Evolutionary conservation across 1,284 basidiomycete species (phyloP).

Genomic region (Ceratobasidium sp.): DNA sequence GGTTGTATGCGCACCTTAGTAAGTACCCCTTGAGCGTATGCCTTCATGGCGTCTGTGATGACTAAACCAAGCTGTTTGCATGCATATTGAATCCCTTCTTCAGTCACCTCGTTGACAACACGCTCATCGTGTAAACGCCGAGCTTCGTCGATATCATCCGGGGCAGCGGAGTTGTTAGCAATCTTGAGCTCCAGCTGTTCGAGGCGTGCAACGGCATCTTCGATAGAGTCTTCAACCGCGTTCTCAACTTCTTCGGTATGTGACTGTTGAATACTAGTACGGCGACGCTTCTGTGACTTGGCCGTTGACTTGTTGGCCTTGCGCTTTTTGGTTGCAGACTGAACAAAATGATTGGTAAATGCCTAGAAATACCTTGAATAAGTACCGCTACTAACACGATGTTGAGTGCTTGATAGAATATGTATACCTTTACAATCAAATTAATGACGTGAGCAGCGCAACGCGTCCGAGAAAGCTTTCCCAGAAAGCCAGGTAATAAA

Average conservation of each 20-base stretch:
- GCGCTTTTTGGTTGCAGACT: background rate
- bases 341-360: slow-evolving; percentile 8
- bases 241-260: background rate
- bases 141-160: slow-evolving; percentile 9
- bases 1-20: slow-evolving; percentile 10
- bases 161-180: background rate
- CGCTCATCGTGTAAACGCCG: background rate
- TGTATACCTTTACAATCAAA: slow-evolving; percentile 16
- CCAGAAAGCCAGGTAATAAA: background rate
- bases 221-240: background rate
- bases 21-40: slow-evolving; percentile 1
- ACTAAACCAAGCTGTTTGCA: background rate
- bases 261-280: background rate
- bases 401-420: background rate
- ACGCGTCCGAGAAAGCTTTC: background rate
- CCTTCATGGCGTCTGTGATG: slow-evolving; percentile 15
- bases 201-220: background rate
- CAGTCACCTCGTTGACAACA: background rate
- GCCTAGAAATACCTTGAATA: background rate
- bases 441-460: slow-evolving; percentile 25
- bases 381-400: no score
- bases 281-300: slow-evolving; percentile 2
- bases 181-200: background rate
- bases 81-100: background rate
- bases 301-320: background rate